Evolutionary conservation across 352 stramenopile species (phyloP).

Genomic region (Elongisporangium undulatum): DNA sequence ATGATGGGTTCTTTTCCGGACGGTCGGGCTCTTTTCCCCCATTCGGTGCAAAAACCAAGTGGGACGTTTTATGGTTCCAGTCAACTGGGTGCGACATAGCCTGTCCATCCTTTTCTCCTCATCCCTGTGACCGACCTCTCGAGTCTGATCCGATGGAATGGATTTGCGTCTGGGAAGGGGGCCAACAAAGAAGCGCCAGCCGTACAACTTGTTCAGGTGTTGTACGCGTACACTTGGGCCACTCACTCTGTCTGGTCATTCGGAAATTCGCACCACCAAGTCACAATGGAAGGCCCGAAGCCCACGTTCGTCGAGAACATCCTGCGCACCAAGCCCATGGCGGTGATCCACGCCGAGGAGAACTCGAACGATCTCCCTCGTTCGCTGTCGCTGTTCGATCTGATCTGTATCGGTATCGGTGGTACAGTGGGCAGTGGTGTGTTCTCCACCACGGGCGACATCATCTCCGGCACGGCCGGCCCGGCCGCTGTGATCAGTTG

Average conservation of each 20-base stretch:
- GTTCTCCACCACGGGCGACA: slow-evolving; percentile 78
- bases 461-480: slow-evolving; percentile 78
- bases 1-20: not conserved
- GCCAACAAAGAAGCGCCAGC: not conserved
- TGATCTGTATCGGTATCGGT: slow-evolving; percentile 90
- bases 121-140: not conserved
- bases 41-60: not conserved
- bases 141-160: not conserved
- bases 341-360: slow-evolving; percentile 75
- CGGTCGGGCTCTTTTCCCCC: not conserved
- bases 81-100: not conserved
- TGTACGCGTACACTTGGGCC: not conserved
- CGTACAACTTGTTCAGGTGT: not conserved
- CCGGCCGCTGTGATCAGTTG: slow-evolving; percentile 81
- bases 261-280: not conserved
- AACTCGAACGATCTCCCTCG: slow-evolving; percentile 56
- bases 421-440: slow-evolving; percentile 89
- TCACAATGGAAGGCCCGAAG: slow-evolving; percentile 5
- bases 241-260: not conserved
- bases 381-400: slow-evolving; percentile 82
- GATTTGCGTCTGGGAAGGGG: not conserved
- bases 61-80: not conserved
- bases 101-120: not conserved
- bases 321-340: slow-evolving; percentile 70
- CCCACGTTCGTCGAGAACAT: slow-evolving; percentile 43